phyloP scores from a whole-genome alignment of 179 eudicot species.

The Silene vulgaris region DNA sequence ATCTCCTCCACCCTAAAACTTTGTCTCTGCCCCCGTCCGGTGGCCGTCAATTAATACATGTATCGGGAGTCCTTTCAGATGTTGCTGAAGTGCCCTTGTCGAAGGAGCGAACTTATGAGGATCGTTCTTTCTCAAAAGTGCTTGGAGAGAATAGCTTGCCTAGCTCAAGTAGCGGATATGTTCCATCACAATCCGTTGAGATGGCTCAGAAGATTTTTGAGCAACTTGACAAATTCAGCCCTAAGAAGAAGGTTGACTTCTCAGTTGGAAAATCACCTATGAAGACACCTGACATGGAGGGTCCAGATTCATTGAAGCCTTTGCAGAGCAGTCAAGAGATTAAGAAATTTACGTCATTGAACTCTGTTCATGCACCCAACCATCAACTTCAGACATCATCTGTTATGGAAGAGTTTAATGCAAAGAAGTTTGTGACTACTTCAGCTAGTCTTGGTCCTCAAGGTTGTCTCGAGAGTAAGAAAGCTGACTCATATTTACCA shows the following conservation, averaged over 20 bases:
- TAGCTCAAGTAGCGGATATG: conserved; percentile 41
- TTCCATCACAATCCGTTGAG: conserved; percentile 70
- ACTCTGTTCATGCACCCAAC: conserved; percentile 29
- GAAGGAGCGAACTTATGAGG: conserved; percentile 26
- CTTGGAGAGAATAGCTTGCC: conserved; percentile 31
- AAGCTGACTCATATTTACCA: conserved; percentile 21
- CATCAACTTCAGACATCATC: conserved; percentile 24
- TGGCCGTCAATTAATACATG: conserved; percentile 30
- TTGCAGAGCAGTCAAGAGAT: conserved; percentile 31
- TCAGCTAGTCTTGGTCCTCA: conserved; percentile 25
- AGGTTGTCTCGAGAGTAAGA: conserved; percentile 26
- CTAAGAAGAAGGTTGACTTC: conserved; percentile 43
- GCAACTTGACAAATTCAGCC: conserved; percentile 63
- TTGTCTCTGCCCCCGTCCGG: conserved; percentile 32
- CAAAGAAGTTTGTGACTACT: conserved; percentile 16
- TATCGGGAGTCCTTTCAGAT: conserved; percentile 33
- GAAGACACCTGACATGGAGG: conserved; percentile 43
- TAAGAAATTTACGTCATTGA: conserved; percentile 17
- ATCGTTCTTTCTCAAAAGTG: conserved; percentile 27
- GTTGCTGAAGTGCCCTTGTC: conserved; percentile 30
- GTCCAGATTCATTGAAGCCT: conserved; percentile 41
- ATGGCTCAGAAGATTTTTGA: conserved; percentile 67
- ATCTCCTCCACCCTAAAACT: conserved; percentile 50
- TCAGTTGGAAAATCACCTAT: conserved; percentile 37
- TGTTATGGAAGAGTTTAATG: conserved; percentile 30